Conservation (phyloP, 164 flowering plant genomes). For the Akebia trifoliata region DNA sequence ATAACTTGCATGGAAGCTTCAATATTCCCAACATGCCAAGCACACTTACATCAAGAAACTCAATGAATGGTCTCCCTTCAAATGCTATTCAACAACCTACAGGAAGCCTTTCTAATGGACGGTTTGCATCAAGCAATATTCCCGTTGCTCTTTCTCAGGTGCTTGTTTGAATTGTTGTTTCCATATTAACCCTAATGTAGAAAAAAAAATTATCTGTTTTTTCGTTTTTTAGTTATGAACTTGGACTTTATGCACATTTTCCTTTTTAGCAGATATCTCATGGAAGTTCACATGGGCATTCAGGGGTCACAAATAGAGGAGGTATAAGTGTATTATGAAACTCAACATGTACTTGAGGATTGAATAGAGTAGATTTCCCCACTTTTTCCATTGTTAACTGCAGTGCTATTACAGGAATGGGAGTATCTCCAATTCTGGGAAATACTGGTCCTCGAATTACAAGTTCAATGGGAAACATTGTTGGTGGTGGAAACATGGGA, state of each 20-base stretch:
- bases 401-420: slow-evolving; percentile 65
- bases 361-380: slow-evolving; percentile 57
- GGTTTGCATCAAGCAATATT: slow-evolving; percentile 73
- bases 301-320: slow-evolving; percentile 76
- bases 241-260: slow-evolving; percentile 1
- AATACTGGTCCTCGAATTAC: slow-evolving; percentile 70
- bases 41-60: slow-evolving; percentile 62
- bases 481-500: slow-evolving; percentile 68
- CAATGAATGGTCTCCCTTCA: slow-evolving; percentile 57
- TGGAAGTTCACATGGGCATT: slow-evolving; percentile 74
- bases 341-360: slow-evolving; percentile 54
- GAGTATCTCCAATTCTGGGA: slow-evolving; percentile 74
- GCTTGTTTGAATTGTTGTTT: background rate
- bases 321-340: slow-evolving; percentile 60
- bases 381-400: slow-evolving; percentile 47
- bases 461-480: slow-evolving; percentile 73
- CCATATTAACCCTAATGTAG: too few relatives aligned
- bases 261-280: slow-evolving; percentile 59
- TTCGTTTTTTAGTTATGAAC: background rate
- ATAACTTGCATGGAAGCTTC: slow-evolving; percentile 71
- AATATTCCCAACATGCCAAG: slow-evolving; percentile 67
- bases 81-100: slow-evolving; percentile 72
- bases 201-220: too few relatives aligned
- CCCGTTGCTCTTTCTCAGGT: slow-evolving; percentile 93
- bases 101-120: slow-evolving; percentile 74